phyloP scores from a whole-genome alignment of 306 rosid species.

The Ceratonia siliqua region DNA sequence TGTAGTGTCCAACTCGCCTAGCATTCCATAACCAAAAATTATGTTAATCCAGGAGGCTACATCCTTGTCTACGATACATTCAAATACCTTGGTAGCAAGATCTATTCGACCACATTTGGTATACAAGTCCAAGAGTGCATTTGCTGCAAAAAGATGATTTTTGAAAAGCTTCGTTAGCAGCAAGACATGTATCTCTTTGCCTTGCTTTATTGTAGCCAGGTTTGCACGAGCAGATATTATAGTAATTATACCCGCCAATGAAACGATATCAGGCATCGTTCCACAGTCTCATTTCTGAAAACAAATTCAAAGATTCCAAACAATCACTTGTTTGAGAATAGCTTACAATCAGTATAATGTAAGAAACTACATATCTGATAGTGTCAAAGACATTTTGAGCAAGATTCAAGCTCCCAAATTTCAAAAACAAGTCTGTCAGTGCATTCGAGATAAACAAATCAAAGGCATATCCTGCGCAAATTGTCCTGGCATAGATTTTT shows the following conservation, averaged over 20 bases:
- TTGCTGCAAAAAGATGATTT: conserved; percentile 65
- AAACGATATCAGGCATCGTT: conserved; percentile 62
- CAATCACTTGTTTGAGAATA: conserved; percentile 70
- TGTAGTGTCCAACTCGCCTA: conserved; percentile 74
- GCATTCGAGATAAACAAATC: conserved; percentile 85
- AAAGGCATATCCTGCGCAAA: conserved; percentile 45
- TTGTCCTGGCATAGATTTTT: conserved; percentile 73
- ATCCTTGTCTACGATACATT: conserved; percentile 59
- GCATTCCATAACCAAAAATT: conserved; percentile 90
- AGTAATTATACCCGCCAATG: conserved; percentile 76
- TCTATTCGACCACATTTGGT: conserved; percentile 84
- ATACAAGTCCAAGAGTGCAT: conserved; percentile 81
- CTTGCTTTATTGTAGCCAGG: conserved; percentile 68
- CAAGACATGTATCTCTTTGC: conserved; percentile 80
- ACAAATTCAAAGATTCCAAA: conserved; percentile 61
- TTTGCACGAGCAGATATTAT: conserved; percentile 88
- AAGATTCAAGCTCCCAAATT: conserved; percentile 58
- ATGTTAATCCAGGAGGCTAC: conserved; percentile 93
- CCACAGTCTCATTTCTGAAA: conserved; percentile 72
- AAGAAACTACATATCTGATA: conserved; percentile 65
- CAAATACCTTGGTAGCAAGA: conserved; percentile 67
- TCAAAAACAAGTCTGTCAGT: conserved; percentile 79
- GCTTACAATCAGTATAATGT: conserved; percentile 71
- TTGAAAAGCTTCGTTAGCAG: conserved; percentile 50
- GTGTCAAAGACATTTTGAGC: conserved; percentile 73